Percentiles rank a stretch among this genome's conserved stretches.
Evolutionary conservation across 176 grass and related monocot genomes (phyloP).

Genomic region (Avena insularis): DNA sequence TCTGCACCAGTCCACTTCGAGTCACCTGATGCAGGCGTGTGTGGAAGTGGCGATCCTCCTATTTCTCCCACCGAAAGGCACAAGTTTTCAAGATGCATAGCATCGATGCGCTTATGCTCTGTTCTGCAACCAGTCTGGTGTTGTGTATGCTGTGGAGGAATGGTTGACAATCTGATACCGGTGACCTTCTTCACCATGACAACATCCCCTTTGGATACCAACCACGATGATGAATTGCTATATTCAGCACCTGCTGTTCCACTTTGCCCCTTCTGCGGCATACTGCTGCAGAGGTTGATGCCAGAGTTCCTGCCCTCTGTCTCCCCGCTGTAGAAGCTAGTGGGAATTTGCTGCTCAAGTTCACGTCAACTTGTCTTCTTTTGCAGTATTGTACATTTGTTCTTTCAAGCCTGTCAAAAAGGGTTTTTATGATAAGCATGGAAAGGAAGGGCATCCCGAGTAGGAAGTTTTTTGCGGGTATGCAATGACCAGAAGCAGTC

Average conservation of each 20-base stretch:
- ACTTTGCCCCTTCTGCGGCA: conserved; percentile 62
- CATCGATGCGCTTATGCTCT: conserved; percentile 62
- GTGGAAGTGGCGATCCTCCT: conserved; percentile 28
- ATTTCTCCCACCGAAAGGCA: conserved; percentile 47
- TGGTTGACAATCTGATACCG: conserved; percentile 50
- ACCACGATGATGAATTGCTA: conserved; percentile 15
- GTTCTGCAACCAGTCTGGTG: conserved; percentile 56
- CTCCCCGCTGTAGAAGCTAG: conserved; percentile 60
- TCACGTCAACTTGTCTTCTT: not conserved
- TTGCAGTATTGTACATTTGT: not conserved
- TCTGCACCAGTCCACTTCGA: conserved; percentile 60
- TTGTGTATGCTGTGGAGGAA: conserved; percentile 61
- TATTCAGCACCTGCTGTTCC: conserved; percentile 20
- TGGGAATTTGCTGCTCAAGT: not conserved
- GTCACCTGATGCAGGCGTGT: conserved; percentile 58
- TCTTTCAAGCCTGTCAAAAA: conserved; percentile 44
- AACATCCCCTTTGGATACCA: conserved; percentile 25
- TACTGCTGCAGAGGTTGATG: conserved; percentile 63
- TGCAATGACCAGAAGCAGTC: not conserved
- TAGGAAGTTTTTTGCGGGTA: not conserved
- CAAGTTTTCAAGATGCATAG: conserved; percentile 57
- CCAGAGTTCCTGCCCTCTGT: conserved; percentile 67
- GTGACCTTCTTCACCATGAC: conserved; percentile 52
- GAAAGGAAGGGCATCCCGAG: conserved; percentile 56
- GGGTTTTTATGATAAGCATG: conserved; percentile 61